These are phyloP conservation scores for Suillus discolor DNA, from an alignment of 768 basidiomycete genomes.

Conservation along the genomic window DNA sequence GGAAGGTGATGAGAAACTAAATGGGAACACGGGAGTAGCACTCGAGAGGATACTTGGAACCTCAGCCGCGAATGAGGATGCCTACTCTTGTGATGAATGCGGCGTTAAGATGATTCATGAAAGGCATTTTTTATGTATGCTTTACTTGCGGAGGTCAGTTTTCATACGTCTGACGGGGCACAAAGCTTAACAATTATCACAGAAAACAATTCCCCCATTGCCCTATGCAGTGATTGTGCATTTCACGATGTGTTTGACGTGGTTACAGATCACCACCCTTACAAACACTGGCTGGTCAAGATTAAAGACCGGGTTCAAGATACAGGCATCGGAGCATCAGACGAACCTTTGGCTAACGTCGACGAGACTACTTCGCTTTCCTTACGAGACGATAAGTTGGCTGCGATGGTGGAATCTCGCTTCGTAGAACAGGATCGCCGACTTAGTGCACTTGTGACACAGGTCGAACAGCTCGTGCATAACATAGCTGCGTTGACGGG, in stretches of 20 bases:
- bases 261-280: not conserved
- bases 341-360: not conserved
- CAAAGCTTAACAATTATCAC: not conserved
- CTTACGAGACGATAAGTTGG: not conserved
- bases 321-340: not conserved
- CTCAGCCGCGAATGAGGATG: not conserved
- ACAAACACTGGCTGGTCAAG: not conserved
- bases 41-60: not conserved
- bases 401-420: slow-evolving; percentile 1
- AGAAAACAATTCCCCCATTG: not conserved
- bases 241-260: not conserved
- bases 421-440: not conserved
- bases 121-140: not conserved
- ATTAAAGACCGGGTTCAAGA: not conserved
- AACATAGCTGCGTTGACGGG: not conserved
- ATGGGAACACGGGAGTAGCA: not conserved
- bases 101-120: not conserved
- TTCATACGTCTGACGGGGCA: not conserved
- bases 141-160: not conserved
- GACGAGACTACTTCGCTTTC: not conserved
- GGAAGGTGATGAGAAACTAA: not conserved
- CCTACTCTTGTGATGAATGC: not conserved
- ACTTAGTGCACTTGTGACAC: not conserved
- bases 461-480: not conserved
- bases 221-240: not conserved